These are phyloP conservation scores for Vachellia collinsii DNA, from an alignment of 306 rosid genomes.

Conservation along the genomic window DNA sequence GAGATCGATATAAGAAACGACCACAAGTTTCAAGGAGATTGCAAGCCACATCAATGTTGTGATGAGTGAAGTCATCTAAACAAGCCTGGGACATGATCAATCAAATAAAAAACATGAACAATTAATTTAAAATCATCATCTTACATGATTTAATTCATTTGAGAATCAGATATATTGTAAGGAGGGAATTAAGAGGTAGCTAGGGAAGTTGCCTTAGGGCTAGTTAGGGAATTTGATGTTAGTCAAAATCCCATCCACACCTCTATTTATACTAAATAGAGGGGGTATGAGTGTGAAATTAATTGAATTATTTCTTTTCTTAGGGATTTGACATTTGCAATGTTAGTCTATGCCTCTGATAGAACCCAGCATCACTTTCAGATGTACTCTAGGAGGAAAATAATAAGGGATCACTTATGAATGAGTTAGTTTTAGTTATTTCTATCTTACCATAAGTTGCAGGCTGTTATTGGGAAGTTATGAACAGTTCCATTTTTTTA, in stretches of 20 bases:
- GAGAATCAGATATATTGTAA: neutral
- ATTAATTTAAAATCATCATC: conserved; percentile 10
- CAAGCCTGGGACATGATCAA: conserved; percentile 62
- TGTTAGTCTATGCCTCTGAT: neutral
- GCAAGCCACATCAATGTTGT: conserved; percentile 99
- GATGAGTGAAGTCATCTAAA: conserved; percentile 96
- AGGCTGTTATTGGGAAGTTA: no score
- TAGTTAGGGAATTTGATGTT: neutral
- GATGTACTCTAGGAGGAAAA: no score
- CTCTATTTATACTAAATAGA: neutral
- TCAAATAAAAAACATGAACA: neutral
- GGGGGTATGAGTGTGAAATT: neutral
- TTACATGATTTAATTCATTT: neutral
- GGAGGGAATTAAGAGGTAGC: neutral
- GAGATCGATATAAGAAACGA: conserved; percentile 95
- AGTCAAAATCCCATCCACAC: neutral
- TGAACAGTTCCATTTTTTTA: no score
- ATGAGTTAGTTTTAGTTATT: no score
- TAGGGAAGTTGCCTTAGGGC: neutral
- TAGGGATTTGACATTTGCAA: neutral
- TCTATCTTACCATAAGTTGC: no score
- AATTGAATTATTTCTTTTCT: no score
- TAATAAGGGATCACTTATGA: no score
- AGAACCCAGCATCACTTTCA: no score
- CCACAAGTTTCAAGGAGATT: conserved; percentile 98